These are phyloP conservation scores for Glebionis coronaria DNA, from an alignment of 129 eudicot species.

Conservation along the genomic window DNA sequence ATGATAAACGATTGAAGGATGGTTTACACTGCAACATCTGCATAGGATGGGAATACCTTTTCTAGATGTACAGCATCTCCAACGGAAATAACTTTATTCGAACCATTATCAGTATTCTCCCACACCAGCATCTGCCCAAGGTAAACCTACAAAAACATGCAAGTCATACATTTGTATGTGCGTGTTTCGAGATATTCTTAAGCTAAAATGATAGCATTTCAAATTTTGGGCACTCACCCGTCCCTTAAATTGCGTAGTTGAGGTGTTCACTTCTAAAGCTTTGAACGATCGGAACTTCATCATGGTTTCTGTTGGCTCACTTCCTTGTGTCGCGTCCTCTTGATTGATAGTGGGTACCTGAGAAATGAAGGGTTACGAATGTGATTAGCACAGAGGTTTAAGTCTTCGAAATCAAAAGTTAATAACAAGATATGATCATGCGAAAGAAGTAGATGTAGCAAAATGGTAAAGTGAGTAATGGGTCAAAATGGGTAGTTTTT, in stretches of 20 bases:
- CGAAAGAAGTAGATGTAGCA: too few species aligned
- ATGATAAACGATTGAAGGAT: neutral
- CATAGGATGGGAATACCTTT: slow-evolving; percentile 28
- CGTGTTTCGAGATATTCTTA: neutral
- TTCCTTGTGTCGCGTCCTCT: slow-evolving; percentile 45
- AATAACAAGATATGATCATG: neutral
- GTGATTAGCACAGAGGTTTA: neutral
- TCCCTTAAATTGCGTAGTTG: slow-evolving; percentile 27
- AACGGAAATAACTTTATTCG: slow-evolving; percentile 26
- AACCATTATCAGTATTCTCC: neutral
- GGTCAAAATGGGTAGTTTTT: too few species aligned
- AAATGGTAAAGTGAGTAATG: too few species aligned
- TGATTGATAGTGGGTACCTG: slow-evolving; percentile 70
- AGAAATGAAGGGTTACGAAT: neutral
- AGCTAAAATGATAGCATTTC: neutral
- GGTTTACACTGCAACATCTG: slow-evolving; percentile 31
- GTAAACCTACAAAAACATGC: slow-evolving; percentile 31
- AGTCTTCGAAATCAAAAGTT: neutral
- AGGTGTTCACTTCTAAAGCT: slow-evolving; percentile 40
- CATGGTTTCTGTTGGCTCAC: slow-evolving; percentile 57
- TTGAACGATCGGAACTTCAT: slow-evolving; percentile 53
- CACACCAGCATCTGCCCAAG: slow-evolving; percentile 37
- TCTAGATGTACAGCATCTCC: slow-evolving; percentile 30
- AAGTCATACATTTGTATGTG: neutral
- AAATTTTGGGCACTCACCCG: slow-evolving; percentile 21